Evolutionary conservation across 2,329 filamentous ascomycete genomes (phyloP).

Genomic region (Monosporascus sp.): DNA sequence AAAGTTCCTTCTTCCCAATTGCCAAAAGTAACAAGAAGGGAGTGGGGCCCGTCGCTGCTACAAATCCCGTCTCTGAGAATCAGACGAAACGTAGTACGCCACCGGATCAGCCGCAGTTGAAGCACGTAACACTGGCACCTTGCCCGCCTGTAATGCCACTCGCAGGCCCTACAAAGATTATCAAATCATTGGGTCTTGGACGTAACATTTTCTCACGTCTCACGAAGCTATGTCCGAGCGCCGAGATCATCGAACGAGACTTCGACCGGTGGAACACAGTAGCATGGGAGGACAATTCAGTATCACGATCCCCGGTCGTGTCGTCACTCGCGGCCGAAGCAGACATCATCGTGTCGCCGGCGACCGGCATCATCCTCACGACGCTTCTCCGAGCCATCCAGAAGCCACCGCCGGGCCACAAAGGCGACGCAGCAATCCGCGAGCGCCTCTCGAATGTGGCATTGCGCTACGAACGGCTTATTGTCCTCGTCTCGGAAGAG

Average conservation of each 20-base stretch:
- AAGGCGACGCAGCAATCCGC: conserved; percentile 40
- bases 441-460: conserved; percentile 49
- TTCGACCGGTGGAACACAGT: conserved; percentile 36
- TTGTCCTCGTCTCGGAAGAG: conserved; percentile 61
- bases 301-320: conserved; percentile 27
- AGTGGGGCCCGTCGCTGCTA: not conserved
- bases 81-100: not conserved
- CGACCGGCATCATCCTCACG: conserved; percentile 63
- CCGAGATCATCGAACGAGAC: conserved; percentile 56
- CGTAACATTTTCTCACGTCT: conserved; percentile 45
- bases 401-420: conserved; percentile 59
- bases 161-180: conserved; percentile 26
- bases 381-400: conserved; percentile 70
- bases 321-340: conserved; percentile 51
- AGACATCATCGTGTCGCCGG: conserved; percentile 67
- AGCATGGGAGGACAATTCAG: conserved; percentile 27
- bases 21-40: not conserved
- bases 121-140: conserved; percentile 4
- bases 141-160: conserved; percentile 10
- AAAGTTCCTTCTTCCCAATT: conserved; percentile 20
- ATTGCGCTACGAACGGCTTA: conserved; percentile 58
- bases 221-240: conserved; percentile 39
- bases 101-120: not conserved
- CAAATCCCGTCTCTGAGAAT: not conserved
- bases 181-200: conserved; percentile 46